These are phyloP conservation scores for Cyberlindnera mississippiensis DNA, from an alignment of 805 yeast species.

Conservation along the genomic window DNA sequence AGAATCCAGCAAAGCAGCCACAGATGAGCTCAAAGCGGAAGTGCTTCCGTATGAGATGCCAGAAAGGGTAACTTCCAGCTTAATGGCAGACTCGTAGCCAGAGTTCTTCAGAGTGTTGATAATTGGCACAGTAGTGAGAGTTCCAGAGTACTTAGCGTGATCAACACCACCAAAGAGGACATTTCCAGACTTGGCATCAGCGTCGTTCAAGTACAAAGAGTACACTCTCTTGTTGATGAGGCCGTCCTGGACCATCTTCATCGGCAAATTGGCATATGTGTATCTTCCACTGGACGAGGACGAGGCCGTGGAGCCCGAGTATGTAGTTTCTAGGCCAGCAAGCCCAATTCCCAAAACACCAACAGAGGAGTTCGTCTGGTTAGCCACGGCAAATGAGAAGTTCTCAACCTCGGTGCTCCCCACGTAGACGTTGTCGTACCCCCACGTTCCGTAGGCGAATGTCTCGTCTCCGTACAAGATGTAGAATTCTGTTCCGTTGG, in stretches of 20 bases:
- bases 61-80: constrained; percentile 44
- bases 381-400: constrained; percentile 73
- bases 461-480: constrained; percentile 49
- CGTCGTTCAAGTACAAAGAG: constrained; percentile 55
- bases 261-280: constrained; percentile 64
- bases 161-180: constrained; percentile 74
- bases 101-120: constrained; percentile 27
- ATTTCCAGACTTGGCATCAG: constrained; percentile 42
- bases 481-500: constrained; percentile 34
- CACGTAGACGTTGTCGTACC: constrained; percentile 52
- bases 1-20: constrained; percentile 40
- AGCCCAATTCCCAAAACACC: constrained; percentile 79
- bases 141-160: constrained; percentile 54
- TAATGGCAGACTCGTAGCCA: constrained; percentile 36
- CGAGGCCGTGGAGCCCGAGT: constrained; percentile 28
- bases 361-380: constrained; percentile 51
- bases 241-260: constrained; percentile 54
- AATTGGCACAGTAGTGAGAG: constrained; percentile 45
- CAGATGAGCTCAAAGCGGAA: constrained; percentile 5
- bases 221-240: constrained; percentile 51
- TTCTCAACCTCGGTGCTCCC: constrained; percentile 48
- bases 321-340: constrained; percentile 63
- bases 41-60: constrained; percentile 11
- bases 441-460: constrained; percentile 34
- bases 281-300: constrained; percentile 25